Evolutionary conservation across 1,284 basidiomycete species (phyloP), one percentile per base, ranked within the genome.

Genomic region (Pterulicium gracile): DNA sequence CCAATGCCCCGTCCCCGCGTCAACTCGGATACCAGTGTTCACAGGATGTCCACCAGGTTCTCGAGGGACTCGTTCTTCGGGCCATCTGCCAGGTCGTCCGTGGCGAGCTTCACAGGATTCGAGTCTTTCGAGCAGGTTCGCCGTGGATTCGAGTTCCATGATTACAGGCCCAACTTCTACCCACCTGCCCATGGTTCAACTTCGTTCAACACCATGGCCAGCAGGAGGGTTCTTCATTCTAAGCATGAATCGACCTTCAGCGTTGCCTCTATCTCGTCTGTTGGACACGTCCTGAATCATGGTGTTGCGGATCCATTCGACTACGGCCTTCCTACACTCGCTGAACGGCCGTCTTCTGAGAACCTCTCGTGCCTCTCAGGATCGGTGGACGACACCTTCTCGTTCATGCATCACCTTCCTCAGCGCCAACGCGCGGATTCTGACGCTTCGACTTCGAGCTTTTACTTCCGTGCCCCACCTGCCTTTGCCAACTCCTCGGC

Each of bases 191-290:
- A 58, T 2, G n/a, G n/a, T 32, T 32, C 27, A 32, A 59, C 66
- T 14, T 54, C 55, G 7, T 47, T 45, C 15, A 54, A 44, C 39
- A 57, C 62, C 32, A 56, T 45, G 49, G n/a, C 32, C 44, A 50
- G 52, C 21, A 51, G 56, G 19, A 53, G 59, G 27, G 57, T 50
- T 13, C 64, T 62, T 27, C 72, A 78, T 45, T 60, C 64, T 22
- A 67, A 64, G 42, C 72, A 74, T 7, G 77, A 83, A 41, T 89
- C 88, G 0, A 54, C 77, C 4, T 73, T 82, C 59, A 90, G 85
- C 56, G 80, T 91, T 43, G 79, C 84, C 0, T 90, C 87, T 0
- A 77, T 91, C 19, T 91, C 87, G 0, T 89, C 84, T 0, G 86
- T 87, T 47, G 87, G 88, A 1, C 70, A 69, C 2, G 75, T 85